Evolutionary conservation across 345 rosid species (phyloP).

Genomic region (Eucalyptus leucophloia): DNA sequence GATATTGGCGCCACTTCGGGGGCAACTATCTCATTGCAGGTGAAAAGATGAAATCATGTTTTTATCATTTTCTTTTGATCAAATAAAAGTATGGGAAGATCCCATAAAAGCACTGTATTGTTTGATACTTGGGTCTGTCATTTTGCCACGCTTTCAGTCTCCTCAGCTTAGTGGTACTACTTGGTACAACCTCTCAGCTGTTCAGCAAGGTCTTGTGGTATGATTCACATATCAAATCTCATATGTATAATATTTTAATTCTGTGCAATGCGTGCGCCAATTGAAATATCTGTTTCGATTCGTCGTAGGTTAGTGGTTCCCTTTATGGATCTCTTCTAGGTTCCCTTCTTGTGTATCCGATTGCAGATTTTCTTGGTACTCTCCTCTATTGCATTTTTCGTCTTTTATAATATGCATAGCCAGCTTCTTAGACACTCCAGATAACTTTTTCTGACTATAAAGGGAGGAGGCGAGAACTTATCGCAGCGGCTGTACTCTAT

Average conservation of each 20-base stretch:
- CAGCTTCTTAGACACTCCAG: neutral
- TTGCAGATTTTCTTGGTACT: slow-evolving; percentile 86
- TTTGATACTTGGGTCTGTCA: neutral
- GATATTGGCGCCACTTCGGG: slow-evolving; percentile 99
- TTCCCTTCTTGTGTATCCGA: slow-evolving; percentile 70
- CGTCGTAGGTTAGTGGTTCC: slow-evolving; percentile 79
- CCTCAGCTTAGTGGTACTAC: slow-evolving; percentile 79
- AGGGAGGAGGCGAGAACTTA: slow-evolving; percentile 90
- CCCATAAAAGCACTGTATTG: neutral
- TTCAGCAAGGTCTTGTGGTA: slow-evolving; percentile 98
- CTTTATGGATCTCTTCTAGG: slow-evolving; percentile 96
- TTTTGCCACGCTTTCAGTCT: slow-evolving; percentile 20
- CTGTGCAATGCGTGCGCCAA: neutral
- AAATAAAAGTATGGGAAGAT: neutral
- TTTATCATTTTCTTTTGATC: neutral
- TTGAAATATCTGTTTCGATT: neutral
- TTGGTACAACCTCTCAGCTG: slow-evolving; percentile 79
- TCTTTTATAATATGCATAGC: neutral
- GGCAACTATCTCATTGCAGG: slow-evolving; percentile 86
- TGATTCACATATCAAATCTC: neutral
- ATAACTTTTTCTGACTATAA: neutral
- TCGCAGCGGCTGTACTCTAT: slow-evolving; percentile 55
- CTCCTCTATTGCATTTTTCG: neutral
- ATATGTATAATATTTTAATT: neutral
- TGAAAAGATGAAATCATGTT: neutral